phyloP scores from a whole-genome alignment of 805 yeast genomes.

The Wickerhamiella hasegawae region DNA sequence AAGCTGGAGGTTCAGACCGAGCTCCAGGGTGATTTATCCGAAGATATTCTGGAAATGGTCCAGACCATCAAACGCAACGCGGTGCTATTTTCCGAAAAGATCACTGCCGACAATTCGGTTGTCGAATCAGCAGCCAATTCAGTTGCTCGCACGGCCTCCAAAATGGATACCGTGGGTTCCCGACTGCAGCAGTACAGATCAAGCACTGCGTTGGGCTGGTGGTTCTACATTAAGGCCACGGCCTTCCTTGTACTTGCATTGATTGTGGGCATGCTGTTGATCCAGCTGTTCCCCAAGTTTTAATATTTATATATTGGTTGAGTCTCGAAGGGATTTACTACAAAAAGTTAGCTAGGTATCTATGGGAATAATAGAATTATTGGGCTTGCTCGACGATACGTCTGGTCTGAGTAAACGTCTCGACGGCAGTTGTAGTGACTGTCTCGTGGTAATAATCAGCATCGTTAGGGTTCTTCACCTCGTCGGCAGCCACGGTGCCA shows the following conservation, averaged over 20 bases:
- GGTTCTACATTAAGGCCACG: conserved; percentile 24
- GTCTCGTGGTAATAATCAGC: no score
- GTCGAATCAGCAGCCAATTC: conserved; percentile 23
- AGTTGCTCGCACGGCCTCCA: conserved; percentile 20
- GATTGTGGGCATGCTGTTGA: conserved; percentile 21
- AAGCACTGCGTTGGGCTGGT: conserved; percentile 25
- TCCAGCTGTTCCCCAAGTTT: conserved; percentile 25
- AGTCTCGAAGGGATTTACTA: no score
- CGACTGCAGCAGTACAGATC: conserved; percentile 20
- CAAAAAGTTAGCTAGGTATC: no score
- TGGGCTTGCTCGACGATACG: no score
- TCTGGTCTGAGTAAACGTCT: no score
- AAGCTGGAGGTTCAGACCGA: conserved; percentile 17
- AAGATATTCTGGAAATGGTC: conserved; percentile 34
- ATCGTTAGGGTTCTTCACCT: background rate
- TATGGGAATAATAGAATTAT: no score
- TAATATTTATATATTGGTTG: no score
- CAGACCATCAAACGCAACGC: conserved; percentile 34
- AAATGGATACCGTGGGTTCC: conserved; percentile 23
- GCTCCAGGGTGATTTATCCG: conserved; percentile 32
- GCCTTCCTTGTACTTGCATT: conserved; percentile 21
- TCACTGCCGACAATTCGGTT: conserved; percentile 22
- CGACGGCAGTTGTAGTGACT: no score
- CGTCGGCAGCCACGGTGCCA: background rate
- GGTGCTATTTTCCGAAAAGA: conserved; percentile 25